Evolutionary conservation across 2,329 filamentous ascomycete species (phyloP).

Genomic region (Lecanosticta acicola): DNA sequence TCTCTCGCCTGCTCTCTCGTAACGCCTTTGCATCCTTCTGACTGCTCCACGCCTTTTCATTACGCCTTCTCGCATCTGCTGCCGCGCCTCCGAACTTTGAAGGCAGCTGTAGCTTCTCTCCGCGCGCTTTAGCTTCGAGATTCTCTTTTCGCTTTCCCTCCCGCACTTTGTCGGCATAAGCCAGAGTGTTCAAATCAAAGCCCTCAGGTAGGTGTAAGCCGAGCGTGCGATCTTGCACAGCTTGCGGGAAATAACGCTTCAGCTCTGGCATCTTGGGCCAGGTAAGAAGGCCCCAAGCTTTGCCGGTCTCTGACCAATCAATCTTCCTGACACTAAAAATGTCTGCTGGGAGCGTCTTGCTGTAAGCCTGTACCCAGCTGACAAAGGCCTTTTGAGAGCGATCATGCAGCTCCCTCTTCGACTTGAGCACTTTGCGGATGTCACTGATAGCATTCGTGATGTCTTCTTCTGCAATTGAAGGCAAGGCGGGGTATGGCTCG

Average conservation of each 20-base stretch:
- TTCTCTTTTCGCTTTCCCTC: conserved; percentile 40
- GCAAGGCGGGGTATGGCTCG: conserved; percentile 32
- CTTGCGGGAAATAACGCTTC: conserved; percentile 38
- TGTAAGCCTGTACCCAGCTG: conserved; percentile 86
- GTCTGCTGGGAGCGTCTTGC: conserved; percentile 81
- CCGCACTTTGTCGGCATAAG: conserved; percentile 42
- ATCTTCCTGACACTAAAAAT: conserved; percentile 81
- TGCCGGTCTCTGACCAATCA: conserved; percentile 76
- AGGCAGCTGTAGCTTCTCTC: conserved; percentile 21
- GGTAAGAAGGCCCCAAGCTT: conserved; percentile 78
- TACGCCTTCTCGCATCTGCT: conserved; percentile 26
- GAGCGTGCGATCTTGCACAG: conserved; percentile 37
- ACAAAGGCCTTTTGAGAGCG: conserved; percentile 90
- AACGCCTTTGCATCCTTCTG: conserved; percentile 34
- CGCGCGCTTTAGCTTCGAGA: conserved; percentile 24
- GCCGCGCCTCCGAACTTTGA: conserved; percentile 28
- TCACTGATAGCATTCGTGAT: conserved; percentile 52
- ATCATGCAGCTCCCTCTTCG: conserved; percentile 68
- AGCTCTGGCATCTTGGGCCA: conserved; percentile 91
- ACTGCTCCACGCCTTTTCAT: conserved; percentile 34
- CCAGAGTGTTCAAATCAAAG: conserved; percentile 36
- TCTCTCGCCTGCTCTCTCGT: conserved; percentile 31
- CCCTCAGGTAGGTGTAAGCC: conserved; percentile 32
- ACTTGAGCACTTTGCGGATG: conserved; percentile 56
- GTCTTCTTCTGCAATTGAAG: conserved; percentile 54